These are phyloP conservation scores for Gaertneriomyces sp. DNA, from an alignment of 192 early-diverging fungal genomes.

Conservation along the genomic window DNA sequence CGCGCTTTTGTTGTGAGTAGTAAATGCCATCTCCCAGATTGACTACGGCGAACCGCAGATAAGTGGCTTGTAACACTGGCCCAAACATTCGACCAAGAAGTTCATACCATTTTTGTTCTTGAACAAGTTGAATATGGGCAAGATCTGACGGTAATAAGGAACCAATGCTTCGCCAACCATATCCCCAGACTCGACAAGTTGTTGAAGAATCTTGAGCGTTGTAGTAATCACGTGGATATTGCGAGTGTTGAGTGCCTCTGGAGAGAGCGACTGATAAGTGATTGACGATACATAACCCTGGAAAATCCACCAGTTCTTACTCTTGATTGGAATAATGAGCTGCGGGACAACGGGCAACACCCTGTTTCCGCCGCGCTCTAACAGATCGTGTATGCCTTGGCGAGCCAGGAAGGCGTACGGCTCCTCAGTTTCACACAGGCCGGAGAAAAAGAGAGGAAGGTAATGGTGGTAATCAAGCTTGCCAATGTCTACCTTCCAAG, in stretches of 20 bases:
- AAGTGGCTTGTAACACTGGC: background rate
- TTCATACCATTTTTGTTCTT: slow-evolving; percentile 60
- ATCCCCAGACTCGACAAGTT: slow-evolving; percentile 59
- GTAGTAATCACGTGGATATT: slow-evolving; percentile 63
- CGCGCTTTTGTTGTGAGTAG: slow-evolving; percentile 63
- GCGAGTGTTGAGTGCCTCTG: slow-evolving; percentile 64
- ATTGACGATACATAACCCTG: background rate
- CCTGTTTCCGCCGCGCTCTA: slow-evolving; percentile 60
- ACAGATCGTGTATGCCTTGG: slow-evolving; percentile 60
- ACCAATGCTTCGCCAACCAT: slow-evolving; percentile 66
- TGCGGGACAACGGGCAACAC: slow-evolving; percentile 63
- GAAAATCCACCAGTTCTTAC: slow-evolving; percentile 22
- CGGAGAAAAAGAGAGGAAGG: slow-evolving; percentile 62
- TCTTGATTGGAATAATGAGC: slow-evolving; percentile 64
- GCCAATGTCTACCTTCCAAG: slow-evolving; percentile 67
- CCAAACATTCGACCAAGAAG: background rate
- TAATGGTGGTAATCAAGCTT: slow-evolving; percentile 67
- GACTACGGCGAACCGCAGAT: slow-evolving; percentile 31
- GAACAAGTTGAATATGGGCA: slow-evolving; percentile 62
- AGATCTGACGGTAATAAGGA: slow-evolving; percentile 61
- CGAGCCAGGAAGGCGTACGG: slow-evolving; percentile 60
- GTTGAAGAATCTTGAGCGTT: slow-evolving; percentile 59
- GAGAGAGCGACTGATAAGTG: background rate
- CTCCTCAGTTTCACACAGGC: slow-evolving; percentile 62
- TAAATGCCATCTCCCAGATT: slow-evolving; percentile 64